Evolutionary conservation across 306 rosid species (phyloP), one percentile per base, ranked within the genome.

Genomic region (Chamaecrista fasciculata): DNA sequence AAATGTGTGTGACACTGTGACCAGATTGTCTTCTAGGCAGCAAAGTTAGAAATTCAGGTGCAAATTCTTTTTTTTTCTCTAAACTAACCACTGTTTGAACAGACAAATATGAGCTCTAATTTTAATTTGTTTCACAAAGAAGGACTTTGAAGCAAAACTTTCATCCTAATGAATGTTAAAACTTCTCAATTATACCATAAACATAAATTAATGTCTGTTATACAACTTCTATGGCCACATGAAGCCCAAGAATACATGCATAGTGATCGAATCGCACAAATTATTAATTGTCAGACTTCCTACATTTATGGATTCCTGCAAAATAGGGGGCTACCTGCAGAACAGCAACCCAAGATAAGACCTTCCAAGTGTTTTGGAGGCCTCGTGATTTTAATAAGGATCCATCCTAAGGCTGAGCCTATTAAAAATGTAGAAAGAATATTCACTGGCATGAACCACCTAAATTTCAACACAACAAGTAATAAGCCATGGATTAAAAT

Each of bases 361-460:
- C 82, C 86, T 73, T 84, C 75, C 70, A 78, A 11, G 57, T 65
- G 84, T 49, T 75, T 76, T 16, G 86, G 86, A 69, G 89, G 86
- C 62, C 78, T 78, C 40, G 82, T 68, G 70, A 84, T 58, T 68
- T 65, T 84, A 40, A 84, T 60, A 51, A 84, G 67, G 47, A 84
- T 36, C 89, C 89, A 84, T 29, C 80, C 89, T 48, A 84, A 77
- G 4, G 78, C 81, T 1, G 89, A 81, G 25, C 89, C 89, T 64
- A 81, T 20, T 69, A 84, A 6, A 59, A 84, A 78, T 52, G 89
- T 81, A 18, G 1, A 8, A 39, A 84, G 67, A 64, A 84, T 8
- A 68, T 81, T 84, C 8, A 84, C 47, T 19, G 89, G 89, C 86
- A 84, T 81, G 82, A 81, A 84, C 89, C 89, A 84, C 84, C 89